Evolutionary conservation across 1,284 basidiomycete genomes (phyloP).

Genomic region (Cryptococcus hybrid): DNA sequence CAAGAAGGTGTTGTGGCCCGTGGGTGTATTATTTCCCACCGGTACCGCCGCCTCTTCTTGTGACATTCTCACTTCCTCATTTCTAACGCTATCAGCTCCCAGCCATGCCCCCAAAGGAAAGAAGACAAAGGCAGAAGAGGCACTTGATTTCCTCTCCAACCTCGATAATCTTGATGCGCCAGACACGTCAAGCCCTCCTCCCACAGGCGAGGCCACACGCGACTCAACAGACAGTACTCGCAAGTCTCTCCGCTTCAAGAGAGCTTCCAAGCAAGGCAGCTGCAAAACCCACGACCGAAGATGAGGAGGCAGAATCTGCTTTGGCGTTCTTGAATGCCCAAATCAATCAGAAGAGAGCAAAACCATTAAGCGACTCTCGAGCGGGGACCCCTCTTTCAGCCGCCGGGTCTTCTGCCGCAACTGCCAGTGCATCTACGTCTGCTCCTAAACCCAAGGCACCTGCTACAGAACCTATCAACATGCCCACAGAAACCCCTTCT

Average conservation of each 20-base stretch:
- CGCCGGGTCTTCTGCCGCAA: neutral
- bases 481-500: conserved; percentile 17
- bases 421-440: conserved; percentile 8
- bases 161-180: conserved; percentile 68
- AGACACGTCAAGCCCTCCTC: conserved; percentile 4
- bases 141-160: conserved; percentile 83
- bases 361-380: conserved; percentile 31
- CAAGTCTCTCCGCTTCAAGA: conserved; percentile 7
- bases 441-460: conserved; percentile 5
- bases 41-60: neutral
- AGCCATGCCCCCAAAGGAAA: conserved; percentile 45
- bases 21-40: neutral
- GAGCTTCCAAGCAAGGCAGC: conserved; percentile 8
- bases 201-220: conserved; percentile 3
- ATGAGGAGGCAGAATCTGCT: conserved; percentile 54
- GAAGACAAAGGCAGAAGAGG: conserved; percentile 79
- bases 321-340: conserved; percentile 86
- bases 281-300: conserved; percentile 54
- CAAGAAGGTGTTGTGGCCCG: too few species aligned
- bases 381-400: conserved; percentile 23
- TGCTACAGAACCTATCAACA: conserved; percentile 11
- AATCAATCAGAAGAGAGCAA: conserved; percentile 71
- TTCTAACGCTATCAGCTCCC: neutral
- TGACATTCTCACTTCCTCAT: neutral
- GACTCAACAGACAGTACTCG: conserved; percentile 17